Evolutionary conservation across 768 basidiomycete genomes (phyloP).

Genomic region (Lactarius sp.): DNA sequence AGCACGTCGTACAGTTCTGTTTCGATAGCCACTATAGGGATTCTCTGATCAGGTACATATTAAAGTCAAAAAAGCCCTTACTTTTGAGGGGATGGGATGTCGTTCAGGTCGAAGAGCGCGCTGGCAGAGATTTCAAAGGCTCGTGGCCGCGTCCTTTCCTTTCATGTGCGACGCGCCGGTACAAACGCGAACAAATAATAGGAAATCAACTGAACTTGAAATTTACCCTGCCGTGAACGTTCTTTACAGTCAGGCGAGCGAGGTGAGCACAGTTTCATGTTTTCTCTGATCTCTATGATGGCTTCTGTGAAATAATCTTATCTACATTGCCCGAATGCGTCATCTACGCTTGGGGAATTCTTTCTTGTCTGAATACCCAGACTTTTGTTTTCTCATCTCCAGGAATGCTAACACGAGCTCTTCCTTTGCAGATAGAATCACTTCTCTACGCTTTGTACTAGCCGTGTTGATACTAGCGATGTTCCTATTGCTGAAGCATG

Average conservation of each 20-base stretch:
- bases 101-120: background rate
- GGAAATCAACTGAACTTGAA: too few relatives aligned
- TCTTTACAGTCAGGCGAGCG: too few relatives aligned
- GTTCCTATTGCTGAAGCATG: constrained; percentile 10
- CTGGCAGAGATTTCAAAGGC: background rate
- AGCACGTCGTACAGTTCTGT: constrained; percentile 85
- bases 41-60: background rate
- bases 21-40: constrained; percentile 57
- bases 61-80: background rate
- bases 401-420: background rate
- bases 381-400: background rate
- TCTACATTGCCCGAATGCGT: constrained; percentile 89
- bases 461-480: constrained; percentile 18
- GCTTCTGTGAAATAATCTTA: constrained; percentile 48
- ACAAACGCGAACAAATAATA: constrained; percentile 18
- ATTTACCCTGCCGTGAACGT: too few relatives aligned
- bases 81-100: constrained; percentile 8
- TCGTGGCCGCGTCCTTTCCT: background rate
- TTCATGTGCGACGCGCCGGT: background rate
- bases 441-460: background rate
- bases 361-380: constrained; percentile 22
- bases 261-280: constrained; percentile 19
- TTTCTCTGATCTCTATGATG: constrained; percentile 45
- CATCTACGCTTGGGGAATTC: constrained; percentile 47
- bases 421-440: background rate